Percentiles rank a stretch among this genome's conserved stretches.
These are phyloP conservation scores for Salvia hispanica DNA, from an alignment of 257 asterid species.

Conservation along the genomic window DNA sequence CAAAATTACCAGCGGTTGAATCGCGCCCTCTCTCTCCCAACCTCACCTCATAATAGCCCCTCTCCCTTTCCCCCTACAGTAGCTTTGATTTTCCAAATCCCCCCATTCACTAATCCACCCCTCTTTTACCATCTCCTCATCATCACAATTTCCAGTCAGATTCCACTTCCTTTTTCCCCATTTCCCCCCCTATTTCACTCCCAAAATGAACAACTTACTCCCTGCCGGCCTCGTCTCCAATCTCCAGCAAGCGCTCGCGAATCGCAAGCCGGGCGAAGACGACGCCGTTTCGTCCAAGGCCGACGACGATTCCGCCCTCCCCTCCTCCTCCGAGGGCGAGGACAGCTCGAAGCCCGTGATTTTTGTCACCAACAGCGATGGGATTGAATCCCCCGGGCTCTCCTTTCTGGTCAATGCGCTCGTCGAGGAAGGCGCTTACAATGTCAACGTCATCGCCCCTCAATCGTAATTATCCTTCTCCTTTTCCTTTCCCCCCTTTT, in stretches of 20 bases:
- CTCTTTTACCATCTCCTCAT: constrained; percentile 26
- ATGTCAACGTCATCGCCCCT: constrained; percentile 54
- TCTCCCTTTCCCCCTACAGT: constrained; percentile 30
- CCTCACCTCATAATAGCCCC: constrained; percentile 20
- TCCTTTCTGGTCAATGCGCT: constrained; percentile 51
- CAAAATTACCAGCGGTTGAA: constrained; percentile 37
- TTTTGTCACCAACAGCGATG: constrained; percentile 85
- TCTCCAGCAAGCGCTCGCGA: constrained; percentile 68
- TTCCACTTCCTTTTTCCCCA: constrained; percentile 23
- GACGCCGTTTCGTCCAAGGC: constrained; percentile 37
- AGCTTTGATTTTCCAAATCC: constrained; percentile 32
- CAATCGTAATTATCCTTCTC: constrained; percentile 54
- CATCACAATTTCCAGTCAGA: constrained; percentile 39
- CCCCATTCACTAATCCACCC: constrained; percentile 40
- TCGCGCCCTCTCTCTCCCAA: constrained; percentile 32
- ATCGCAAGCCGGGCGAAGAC: constrained; percentile 49
- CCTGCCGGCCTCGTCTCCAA: constrained; percentile 90
- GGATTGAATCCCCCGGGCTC: constrained; percentile 88
- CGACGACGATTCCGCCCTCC: constrained; percentile 40
- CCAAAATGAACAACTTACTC: constrained; percentile 52
- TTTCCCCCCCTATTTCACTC: constrained; percentile 19
- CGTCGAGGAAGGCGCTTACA: constrained; percentile 41
- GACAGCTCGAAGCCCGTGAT: constrained; percentile 63
- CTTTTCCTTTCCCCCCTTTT: too few relatives aligned
- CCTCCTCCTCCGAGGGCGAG: constrained; percentile 40